Base-by-base conservation (phyloP, 768 basidiomycete species). In the Tulasnella sp. region DNA sequence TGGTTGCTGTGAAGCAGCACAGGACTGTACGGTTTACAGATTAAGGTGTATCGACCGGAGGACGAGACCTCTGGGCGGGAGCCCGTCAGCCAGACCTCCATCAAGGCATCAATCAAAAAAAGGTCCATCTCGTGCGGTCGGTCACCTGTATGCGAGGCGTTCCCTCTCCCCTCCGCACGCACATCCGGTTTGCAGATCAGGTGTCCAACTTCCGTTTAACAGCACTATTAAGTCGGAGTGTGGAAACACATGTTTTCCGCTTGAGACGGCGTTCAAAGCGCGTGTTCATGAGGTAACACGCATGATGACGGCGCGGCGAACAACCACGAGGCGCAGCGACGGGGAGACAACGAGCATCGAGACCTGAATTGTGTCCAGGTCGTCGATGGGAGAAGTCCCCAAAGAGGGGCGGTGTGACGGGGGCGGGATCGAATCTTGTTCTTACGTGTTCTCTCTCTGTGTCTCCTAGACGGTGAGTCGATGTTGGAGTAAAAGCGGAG, bases 371-470 rank as follows among this genome's bases (percentile, higher is more conserved):
- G n/a, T 35, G 61, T 3, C 61, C 29, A 67, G 51, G n/a, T n/a
- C 51, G 51, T 51, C 51, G 51, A 51, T 51, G 51, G 51, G 51
- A 51, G 51, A 51, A 51, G 51, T 51, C 51, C 51, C 51, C 51
- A 51, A 51, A 51, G 23, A 4, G 32, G 61, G 32, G 9, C n/a
- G n/a, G 29, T 15, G 32, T 26, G 32, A 67, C 29, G 57, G 6
- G 55, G 61, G 61, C 61, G 61, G 61, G 61, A 67, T 67, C 61
- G 61, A 67, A 67, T 67, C 61, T 67, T 67, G 61, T 67, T 67
- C 61, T 67, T 67, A 67, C 61, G 61, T 67, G 23, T 51, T 51
- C 11, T n/a, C 35, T 35, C 35, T 35, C 2, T 35, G 35, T n/a
- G 4, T 51, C n/a, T n/a, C 51, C n/a, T 20, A 51, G 51, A n/a